phyloP scores from a whole-genome alignment of 805 yeast genomes.

The Saccharomycopsis olivae region DNA sequence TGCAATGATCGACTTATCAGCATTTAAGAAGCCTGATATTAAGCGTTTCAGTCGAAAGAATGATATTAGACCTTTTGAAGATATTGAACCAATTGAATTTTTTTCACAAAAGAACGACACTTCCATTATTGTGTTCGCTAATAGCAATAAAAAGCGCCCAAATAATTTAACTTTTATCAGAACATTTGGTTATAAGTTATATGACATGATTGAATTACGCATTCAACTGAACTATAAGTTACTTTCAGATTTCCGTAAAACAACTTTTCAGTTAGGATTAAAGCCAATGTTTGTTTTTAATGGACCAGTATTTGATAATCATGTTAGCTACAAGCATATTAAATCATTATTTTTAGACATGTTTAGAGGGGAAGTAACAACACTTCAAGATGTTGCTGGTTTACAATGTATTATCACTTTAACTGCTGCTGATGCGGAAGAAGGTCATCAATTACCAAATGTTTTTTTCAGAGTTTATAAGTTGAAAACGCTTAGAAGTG shows the following conservation, averaged over 20 bases:
- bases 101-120: slow-evolving; percentile 91
- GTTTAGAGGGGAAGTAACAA: slow-evolving; percentile 75
- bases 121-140: slow-evolving; percentile 69
- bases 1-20: slow-evolving; percentile 78
- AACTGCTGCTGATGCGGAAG: slow-evolving; percentile 63
- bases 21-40: slow-evolving; percentile 82
- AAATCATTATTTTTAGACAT: slow-evolving; percentile 87
- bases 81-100: slow-evolving; percentile 72
- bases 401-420: slow-evolving; percentile 83
- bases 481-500: slow-evolving; percentile 69
- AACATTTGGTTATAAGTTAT: slow-evolving; percentile 81
- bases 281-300: slow-evolving; percentile 92
- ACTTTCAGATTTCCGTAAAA: slow-evolving; percentile 67
- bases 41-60: slow-evolving; percentile 85
- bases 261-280: slow-evolving; percentile 77
- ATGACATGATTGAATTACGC: slow-evolving; percentile 88
- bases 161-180: slow-evolving; percentile 81
- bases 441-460: slow-evolving; percentile 50
- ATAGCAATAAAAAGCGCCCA: slow-evolving; percentile 85
- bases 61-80: slow-evolving; percentile 89
- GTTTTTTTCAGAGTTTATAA: slow-evolving; percentile 88
- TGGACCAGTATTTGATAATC: slow-evolving; percentile 83
- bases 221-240: slow-evolving; percentile 61
- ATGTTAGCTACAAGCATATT: slow-evolving; percentile 75
- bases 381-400: slow-evolving; percentile 87